Base-by-base conservation (phyloP, 108 stramenopile species). In the Discostella pseudostelligera region DNA sequence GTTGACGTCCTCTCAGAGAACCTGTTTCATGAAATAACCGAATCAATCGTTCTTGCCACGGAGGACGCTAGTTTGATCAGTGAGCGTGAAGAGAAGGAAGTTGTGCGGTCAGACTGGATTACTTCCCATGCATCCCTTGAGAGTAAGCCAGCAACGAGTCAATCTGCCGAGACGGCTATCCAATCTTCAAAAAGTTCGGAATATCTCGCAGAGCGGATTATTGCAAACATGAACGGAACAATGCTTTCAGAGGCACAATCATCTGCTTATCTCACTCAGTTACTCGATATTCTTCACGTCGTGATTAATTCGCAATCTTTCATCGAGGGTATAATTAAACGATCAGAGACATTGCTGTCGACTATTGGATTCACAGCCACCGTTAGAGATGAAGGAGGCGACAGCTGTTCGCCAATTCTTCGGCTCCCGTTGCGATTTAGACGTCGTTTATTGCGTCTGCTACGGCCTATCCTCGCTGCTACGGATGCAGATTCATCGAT, bases 391-490 rank as follows among this genome's bases (percentile, higher is more conserved):
- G 62, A 45, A 24, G 1, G 22, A 6, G 45, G 35, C 10, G 36
- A 17, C 14, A 12, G 29, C 21, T 21, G 24, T 0, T 65, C 24
- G 22, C n/a, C 13, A 9, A 25, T 56, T 4, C 17, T 14, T 32
- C 28, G 55, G 3, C 59, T 85, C 13, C 83, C 84, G 10, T 57
- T 45, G n/a, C 39, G 66, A 67, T 78, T 59, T 29, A 50, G 71
- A 32, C 54, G 72, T 24, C 83, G 89, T 32, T 75, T 87, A 59
- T 44, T 88, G 28, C 81, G 86, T 8, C 59, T 87, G 17, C 45
- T 87, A 56, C 69, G 81, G 25, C 78, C 70, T 45, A 35, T 89
- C 12, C 67, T 89, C 8, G 45, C 59, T 3, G 42, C 60, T 39
- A 53, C 26, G 22, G 53, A 59, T 1, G 65, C 86, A 6, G 74